Evolutionary conservation across 345 rosid species (phyloP), one percentile per base, ranked within the genome.

Genomic region (Salix arbutifolia): DNA sequence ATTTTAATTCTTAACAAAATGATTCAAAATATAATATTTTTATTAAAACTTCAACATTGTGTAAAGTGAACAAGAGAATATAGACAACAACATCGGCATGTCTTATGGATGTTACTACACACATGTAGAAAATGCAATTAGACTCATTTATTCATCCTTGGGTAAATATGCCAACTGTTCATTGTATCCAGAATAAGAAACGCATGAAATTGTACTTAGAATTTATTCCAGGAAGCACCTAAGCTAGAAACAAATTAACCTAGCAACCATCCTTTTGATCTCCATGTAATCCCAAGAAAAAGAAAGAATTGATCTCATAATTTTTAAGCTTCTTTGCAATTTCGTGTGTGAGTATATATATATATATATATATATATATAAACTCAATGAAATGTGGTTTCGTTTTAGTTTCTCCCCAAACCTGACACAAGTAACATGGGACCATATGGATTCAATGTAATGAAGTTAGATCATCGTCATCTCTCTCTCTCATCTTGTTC

Each of bases 351-450:
- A 8, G 0, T 33, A 0, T 33, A 0, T 30, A 1, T 30, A 30
- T 30, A 26, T 31, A 4, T 31, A 4, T 31, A 4, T 31, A 3
- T 31, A 31, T 31, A 31, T 31, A 31, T 31, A 31, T 4, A 31
- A 53, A 21, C n/a, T n/a, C 8, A 56, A 56, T 56, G 61, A 56
- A 56, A 56, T 11, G 13, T n/a, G 44, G 44, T 46, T 46, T 46
- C 53, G 33, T 38, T 67, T 37, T 40, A 10, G 44, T 40, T 40
- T 11, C 14, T 60, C 21, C 35, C 6, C 19, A 68, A 26, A 2
- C 69, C 83, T 83, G 83, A 77, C 83, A 77, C 50, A 67, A 77
- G 77, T 60, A 77, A 83, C 81, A 74, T 83, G 81, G 81, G 85
- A 74, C 67, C 78, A 65, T 65, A 28, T 31, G 23, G 25, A 42